Percentiles rank a stretch among this genome's conserved stretches.
Conservation (phyloP, 805 yeast genomes). For the Debaryomyces castellii region DNA sequence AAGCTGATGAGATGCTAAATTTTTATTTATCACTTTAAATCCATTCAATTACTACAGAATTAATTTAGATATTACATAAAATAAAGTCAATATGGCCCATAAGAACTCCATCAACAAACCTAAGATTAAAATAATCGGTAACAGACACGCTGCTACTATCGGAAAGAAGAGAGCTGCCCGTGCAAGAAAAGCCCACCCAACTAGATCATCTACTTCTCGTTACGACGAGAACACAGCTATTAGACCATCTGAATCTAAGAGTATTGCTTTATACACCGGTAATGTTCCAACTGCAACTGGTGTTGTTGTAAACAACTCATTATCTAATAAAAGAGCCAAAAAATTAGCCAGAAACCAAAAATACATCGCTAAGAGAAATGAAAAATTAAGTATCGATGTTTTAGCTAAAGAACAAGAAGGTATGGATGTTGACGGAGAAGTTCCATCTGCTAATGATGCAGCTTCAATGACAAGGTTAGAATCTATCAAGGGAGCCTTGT, state of each 20-base stretch:
- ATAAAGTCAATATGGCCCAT: constrained; percentile 59
- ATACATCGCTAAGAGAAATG: constrained; percentile 60
- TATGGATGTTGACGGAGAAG: constrained; percentile 48
- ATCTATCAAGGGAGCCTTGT: constrained; percentile 61
- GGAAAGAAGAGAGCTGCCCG: constrained; percentile 58
- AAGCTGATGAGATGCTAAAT: constrained; percentile 1
- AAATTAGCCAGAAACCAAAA: constrained; percentile 78
- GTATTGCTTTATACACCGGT: constrained; percentile 47
- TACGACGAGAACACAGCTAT: constrained; percentile 36
- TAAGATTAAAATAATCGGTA: constrained; percentile 53
- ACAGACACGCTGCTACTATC: constrained; percentile 49
- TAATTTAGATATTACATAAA: background rate
- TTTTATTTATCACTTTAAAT: background rate
- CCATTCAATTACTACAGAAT: background rate
- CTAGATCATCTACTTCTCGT: constrained; percentile 45
- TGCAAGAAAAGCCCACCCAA: constrained; percentile 37
- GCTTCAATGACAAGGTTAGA: constrained; percentile 35
- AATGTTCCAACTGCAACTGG: constrained; percentile 24
- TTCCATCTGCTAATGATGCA: constrained; percentile 18
- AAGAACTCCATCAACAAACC: constrained; percentile 83
- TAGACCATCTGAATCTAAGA: constrained; percentile 43
- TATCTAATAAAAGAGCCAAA: constrained; percentile 75
- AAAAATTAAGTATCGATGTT: constrained; percentile 47
- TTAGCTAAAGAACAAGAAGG: constrained; percentile 45
- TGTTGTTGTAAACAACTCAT: constrained; percentile 53